These are phyloP conservation scores for Vigna nakashimae DNA, from an alignment of 306 rosid genomes.

Conservation along the genomic window DNA sequence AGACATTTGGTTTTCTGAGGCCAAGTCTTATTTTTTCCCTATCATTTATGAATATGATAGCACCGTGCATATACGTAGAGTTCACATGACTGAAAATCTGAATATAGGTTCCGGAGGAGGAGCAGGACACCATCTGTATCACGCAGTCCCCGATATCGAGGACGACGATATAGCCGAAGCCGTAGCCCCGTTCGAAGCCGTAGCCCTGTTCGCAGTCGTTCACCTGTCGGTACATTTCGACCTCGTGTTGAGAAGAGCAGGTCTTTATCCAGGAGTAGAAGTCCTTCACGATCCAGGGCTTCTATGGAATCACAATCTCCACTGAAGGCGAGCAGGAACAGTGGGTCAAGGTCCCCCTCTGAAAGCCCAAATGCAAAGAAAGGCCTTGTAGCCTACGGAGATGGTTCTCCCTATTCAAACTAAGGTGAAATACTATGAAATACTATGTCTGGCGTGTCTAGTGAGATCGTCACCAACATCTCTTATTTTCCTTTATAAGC, in stretches of 20 bases:
- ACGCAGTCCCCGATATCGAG: constrained; percentile 79
- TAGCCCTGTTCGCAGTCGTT: constrained; percentile 63
- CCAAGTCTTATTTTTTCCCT: not conserved
- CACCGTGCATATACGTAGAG: not conserved
- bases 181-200: constrained; percentile 43
- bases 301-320: constrained; percentile 69
- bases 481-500: not conserved
- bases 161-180: constrained; percentile 69
- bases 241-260: constrained; percentile 54
- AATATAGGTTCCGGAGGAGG: constrained; percentile 82
- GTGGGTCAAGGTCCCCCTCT: constrained; percentile 70
- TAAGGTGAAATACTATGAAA: constrained; percentile 17
- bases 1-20: not conserved
- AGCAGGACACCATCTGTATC: constrained; percentile 85
- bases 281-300: constrained; percentile 57
- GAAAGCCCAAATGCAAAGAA: constrained; percentile 72
- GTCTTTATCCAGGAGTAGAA: constrained; percentile 69
- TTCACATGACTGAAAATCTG: constrained; percentile 10
- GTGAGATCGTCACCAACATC: not conserved
- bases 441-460: too few relatives aligned
- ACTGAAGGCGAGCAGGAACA: constrained; percentile 49
- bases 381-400: constrained; percentile 89
- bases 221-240: constrained; percentile 64
- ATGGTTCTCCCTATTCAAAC: constrained; percentile 47
- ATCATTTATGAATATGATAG: not conserved